Evolutionary conservation across 192 early-diverging fungal genomes (phyloP), one percentile per base, ranked within the genome.

Genomic region (Coemansia sp.): DNA sequence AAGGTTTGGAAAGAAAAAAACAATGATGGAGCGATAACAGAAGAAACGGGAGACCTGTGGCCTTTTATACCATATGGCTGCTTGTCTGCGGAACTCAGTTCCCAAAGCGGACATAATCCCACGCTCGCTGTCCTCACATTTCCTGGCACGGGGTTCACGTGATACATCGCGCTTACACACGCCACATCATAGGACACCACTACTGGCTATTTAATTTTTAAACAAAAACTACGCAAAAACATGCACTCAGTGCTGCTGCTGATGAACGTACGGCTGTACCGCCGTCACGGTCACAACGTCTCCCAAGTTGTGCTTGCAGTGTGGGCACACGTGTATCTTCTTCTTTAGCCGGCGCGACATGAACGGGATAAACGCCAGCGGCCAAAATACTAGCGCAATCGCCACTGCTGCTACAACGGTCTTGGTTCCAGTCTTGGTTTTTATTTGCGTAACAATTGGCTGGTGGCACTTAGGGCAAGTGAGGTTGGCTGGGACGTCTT

Each of bases 321-420:
- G 64, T 1, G 77, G 67, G 41, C 77, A 79, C 5, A 74, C 56
- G 40, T 79, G 77, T 37, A 79, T 65, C 56, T 70, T 66, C 41
- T 73, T 73, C 62, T 79, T 79, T 54, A 79, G 37, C 44, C 71
- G 51, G 64, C 67, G 69, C 5, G 72, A 73, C 27, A 79, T 39
- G 37, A 79, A 79, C 34, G 77, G 77, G 33, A 79, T 60, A 17
- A 69, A 70, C 6, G 77, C 77, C 63, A 79, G 51, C 50, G 77
- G 77, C 77, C 77, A 79, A 41, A 73, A 79, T 29, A 70, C 77
- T 6, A 69, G 59, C 44, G 65, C 66, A n/a, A 79, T 74, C 13
- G 77, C 77, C 13, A 64, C 77, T 1, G 77, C 77, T 3, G 72
- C 77, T 5, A 79, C 77, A 37, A 79, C 68, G 2, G 77, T 79